Evolutionary conservation across 106 monocot genomes (phyloP).

Genomic region (Triglochin maritima): DNA sequence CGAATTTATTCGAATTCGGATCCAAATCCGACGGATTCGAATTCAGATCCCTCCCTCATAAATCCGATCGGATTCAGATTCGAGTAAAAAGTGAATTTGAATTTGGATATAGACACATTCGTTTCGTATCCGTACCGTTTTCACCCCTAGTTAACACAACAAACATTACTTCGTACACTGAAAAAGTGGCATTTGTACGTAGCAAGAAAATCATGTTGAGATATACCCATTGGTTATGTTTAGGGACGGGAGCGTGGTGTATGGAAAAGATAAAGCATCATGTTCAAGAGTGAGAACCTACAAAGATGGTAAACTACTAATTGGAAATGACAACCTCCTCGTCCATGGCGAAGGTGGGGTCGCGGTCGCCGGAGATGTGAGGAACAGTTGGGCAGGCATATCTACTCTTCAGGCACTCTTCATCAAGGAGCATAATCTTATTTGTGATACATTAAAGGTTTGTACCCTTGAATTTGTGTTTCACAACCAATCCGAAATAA

Average conservation of each 20-base stretch:
- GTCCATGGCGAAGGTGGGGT: constrained; percentile 18
- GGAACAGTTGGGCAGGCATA: constrained; percentile 59
- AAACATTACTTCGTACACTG: too few relatives aligned
- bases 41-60: too few relatives aligned
- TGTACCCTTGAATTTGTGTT: not conserved
- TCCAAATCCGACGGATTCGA: too few relatives aligned
- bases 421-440: constrained; percentile 45
- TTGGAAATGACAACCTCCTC: constrained; percentile 36
- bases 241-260: constrained; percentile 56
- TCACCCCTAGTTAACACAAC: too few relatives aligned
- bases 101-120: too few relatives aligned
- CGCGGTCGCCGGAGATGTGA: constrained; percentile 37
- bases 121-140: too few relatives aligned
- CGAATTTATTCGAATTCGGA: too few relatives aligned
- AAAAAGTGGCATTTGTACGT: too few relatives aligned
- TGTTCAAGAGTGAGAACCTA: constrained; percentile 18
- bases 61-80: too few relatives aligned
- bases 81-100: too few relatives aligned
- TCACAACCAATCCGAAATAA: too few relatives aligned
- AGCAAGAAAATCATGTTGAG: too few relatives aligned
- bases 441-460: constrained; percentile 59
- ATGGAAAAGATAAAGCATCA: constrained; percentile 16
- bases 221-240: not conserved
- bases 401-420: constrained; percentile 53
- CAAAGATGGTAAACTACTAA: constrained; percentile 38